These are phyloP conservation scores for Amanita thiersii DNA, from an alignment of 768 basidiomycete genomes.

Conservation along the genomic window DNA sequence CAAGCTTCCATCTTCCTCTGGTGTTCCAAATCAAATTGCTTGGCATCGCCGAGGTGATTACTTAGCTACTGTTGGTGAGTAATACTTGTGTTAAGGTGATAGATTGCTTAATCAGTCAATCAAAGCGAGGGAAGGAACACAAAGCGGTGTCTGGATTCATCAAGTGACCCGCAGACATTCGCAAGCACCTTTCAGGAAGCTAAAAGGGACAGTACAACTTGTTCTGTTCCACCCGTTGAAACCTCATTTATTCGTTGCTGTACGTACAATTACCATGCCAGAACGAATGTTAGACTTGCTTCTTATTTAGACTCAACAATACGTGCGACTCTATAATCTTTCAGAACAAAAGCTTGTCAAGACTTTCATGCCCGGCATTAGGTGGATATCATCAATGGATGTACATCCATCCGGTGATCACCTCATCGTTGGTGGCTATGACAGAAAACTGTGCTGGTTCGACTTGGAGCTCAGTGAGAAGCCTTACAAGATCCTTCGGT, in stretches of 20 bases:
- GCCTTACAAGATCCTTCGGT: conserved; percentile 95
- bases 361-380: conserved; percentile 90
- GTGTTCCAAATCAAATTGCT: conserved; percentile 68
- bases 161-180: conserved; percentile 91
- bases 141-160: conserved; percentile 91
- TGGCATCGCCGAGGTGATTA: conserved; percentile 98
- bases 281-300: conserved; percentile 10
- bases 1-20: conserved; percentile 55
- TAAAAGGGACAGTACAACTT: conserved; percentile 83
- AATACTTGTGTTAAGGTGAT: conserved; percentile 2
- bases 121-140: conserved; percentile 55
- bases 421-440: conserved; percentile 95
- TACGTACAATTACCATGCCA: conserved; percentile 32
- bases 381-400: conserved; percentile 97
- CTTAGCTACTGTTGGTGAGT: conserved; percentile 89
- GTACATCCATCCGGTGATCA: conserved; percentile 95
- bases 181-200: conserved; percentile 95
- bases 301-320: conserved; percentile 77
- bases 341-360: conserved; percentile 89
- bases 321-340: conserved; percentile 92
- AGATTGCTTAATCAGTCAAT: conserved; percentile 10
- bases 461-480: conserved; percentile 95
- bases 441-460: conserved; percentile 98
- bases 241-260: conserved; percentile 96
- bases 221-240: conserved; percentile 93